Conservation (phyloP, 2,329 filamentous ascomycete species). For the Epichloe glyceriae region DNA sequence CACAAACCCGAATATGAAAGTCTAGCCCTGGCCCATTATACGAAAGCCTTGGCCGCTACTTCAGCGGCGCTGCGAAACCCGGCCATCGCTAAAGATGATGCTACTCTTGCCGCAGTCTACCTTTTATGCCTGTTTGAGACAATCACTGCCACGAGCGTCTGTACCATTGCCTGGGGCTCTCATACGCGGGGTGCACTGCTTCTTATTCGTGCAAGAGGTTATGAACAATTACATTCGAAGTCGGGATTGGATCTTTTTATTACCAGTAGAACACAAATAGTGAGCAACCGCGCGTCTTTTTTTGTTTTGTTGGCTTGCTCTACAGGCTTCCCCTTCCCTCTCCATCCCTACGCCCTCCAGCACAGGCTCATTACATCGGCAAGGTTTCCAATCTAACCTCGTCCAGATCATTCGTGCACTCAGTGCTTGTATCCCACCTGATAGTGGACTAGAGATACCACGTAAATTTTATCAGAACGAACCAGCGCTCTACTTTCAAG, state of each 20-base stretch:
- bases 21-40: background rate
- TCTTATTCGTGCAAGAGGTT: background rate
- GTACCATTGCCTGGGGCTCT: background rate
- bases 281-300: background rate
- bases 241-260: background rate
- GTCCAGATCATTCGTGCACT: background rate
- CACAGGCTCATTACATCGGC: too few relatives aligned
- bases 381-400: background rate
- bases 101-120: background rate
- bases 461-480: background rate
- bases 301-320: too few relatives aligned
- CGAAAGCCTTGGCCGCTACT: background rate
- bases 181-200: background rate
- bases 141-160: background rate
- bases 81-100: background rate
- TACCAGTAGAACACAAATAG: background rate
- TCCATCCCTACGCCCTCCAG: too few relatives aligned
- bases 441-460: background rate
- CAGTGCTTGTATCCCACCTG: background rate
- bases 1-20: background rate
- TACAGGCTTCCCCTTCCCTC: too few relatives aligned
- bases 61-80: background rate
- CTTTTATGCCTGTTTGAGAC: background rate
- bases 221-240: background rate
- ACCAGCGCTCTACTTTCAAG: background rate